Evolutionary conservation across 345 rosid genomes (phyloP).

Genomic region (Heritiera fomes): DNA sequence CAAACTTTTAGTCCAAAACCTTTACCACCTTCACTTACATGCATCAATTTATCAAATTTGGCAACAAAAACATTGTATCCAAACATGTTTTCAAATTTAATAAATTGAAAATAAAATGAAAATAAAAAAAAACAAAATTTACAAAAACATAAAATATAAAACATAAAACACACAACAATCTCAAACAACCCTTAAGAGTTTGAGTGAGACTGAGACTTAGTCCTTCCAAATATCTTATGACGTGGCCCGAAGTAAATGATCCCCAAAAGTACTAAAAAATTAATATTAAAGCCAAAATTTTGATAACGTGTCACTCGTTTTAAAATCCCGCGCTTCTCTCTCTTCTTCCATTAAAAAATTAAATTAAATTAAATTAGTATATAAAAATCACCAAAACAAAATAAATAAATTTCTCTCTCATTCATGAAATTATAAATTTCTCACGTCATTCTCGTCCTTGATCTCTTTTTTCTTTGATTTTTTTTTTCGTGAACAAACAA

Average conservation of each 20-base stretch:
- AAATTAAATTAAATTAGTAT: constrained; percentile 20
- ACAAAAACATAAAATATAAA: too few relatives aligned
- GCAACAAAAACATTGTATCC: too few relatives aligned
- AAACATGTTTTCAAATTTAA: too few relatives aligned
- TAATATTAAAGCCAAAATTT: neutral
- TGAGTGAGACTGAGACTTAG: too few relatives aligned
- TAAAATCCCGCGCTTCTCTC: constrained; percentile 13
- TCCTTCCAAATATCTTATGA: neutral
- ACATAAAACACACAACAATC: too few relatives aligned
- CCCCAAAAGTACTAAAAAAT: neutral
- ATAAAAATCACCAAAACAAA: neutral
- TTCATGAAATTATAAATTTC: constrained; percentile 24
- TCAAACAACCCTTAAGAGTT: too few relatives aligned
- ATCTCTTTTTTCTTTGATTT: constrained; percentile 17
- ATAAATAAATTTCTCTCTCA: neutral
- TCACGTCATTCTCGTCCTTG: neutral
- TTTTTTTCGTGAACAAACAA: constrained; percentile 10
- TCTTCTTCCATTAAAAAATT: neutral
- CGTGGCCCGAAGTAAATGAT: constrained; percentile 11
- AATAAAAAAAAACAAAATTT: too few relatives aligned
- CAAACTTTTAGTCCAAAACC: too few relatives aligned
- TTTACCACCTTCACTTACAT: too few relatives aligned
- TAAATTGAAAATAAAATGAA: too few relatives aligned
- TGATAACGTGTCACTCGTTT: constrained; percentile 25
- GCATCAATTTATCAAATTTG: too few relatives aligned